These are phyloP conservation scores for Geranium brycei DNA, from an alignment of 345 rosid genomes.

Conservation along the genomic window DNA sequence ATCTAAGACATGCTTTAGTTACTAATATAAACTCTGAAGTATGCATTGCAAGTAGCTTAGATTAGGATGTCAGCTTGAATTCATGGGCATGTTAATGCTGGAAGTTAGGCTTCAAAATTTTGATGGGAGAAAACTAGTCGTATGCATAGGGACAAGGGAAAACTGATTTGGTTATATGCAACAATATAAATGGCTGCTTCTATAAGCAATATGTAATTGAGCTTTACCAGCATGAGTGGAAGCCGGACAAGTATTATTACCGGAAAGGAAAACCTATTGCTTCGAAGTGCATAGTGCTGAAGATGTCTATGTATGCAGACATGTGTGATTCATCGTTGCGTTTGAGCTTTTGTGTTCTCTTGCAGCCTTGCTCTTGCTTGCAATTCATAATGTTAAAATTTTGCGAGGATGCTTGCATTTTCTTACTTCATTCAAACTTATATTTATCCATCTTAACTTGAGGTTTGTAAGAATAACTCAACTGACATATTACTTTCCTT, in stretches of 20 bases:
- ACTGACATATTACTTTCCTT: slow-evolving; percentile 5
- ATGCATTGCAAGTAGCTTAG: no score
- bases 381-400: background rate
- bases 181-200: no score
- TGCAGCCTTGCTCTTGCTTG: background rate
- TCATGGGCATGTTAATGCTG: no score
- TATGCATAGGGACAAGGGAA: no score
- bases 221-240: background rate
- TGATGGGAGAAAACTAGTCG: no score
- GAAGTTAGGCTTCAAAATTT: no score
- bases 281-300: background rate
- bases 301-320: background rate
- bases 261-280: no score
- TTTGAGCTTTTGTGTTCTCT: background rate
- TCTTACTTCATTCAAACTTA: background rate
- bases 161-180: no score
- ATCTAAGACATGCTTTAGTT: no score
- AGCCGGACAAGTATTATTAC: background rate
- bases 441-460: background rate
- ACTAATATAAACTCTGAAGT: no score
- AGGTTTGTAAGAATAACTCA: background rate
- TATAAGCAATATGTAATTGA: no score
- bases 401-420: background rate
- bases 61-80: no score
- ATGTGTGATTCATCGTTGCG: background rate